Base-by-base conservation (phyloP, 768 basidiomycete genomes). In the Termitomyces sp. region DNA sequence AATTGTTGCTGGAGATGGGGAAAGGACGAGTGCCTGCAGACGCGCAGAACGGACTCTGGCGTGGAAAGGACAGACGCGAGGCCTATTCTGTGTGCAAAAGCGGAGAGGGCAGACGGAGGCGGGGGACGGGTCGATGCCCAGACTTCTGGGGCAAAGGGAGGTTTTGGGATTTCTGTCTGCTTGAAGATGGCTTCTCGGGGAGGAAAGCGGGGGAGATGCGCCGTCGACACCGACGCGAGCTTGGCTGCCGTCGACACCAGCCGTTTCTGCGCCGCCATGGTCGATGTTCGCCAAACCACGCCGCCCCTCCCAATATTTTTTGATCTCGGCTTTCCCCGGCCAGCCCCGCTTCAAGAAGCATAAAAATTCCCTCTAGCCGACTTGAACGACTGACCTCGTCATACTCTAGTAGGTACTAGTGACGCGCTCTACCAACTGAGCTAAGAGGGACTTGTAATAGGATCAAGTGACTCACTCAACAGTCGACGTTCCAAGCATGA, bases 11-110 rank as follows among this genome's bases (percentile, higher is more conserved):
- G 80, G 53, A 86, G 74, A 44, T 74, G 65, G 51, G 83, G 65
- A 63, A 87, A 85, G 5, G 90, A 91, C 20, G 83, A 78, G 69
- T 92, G 92, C 2, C 91, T 94, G 77, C 90, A 91, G 20, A 84
- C 86, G 67, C 88, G 88, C 63, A 83, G 81, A 47, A 90, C 73
- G 20, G 80, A 64, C 44, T 86, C 83, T 5, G 81, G 66, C 3
- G 81, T 76, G 2, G 75, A 63, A 26, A 87, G 65, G n/a, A 87
- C 74, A 1, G 80, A 76, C 0, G 79, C 77, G 3, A 92, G 83
- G 34, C 90, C 89, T 67, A 90, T 81, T 61, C 92, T 80, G 63
- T 92, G 85, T 2, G 86, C 79, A 62, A 94, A 88, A 1, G 92
- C 88, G 47, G 82, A 74, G 63, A 94, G 79, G 5, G 90, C 84